Conservation (phyloP, 805 yeast species). For the Starmerella kuoi region DNA sequence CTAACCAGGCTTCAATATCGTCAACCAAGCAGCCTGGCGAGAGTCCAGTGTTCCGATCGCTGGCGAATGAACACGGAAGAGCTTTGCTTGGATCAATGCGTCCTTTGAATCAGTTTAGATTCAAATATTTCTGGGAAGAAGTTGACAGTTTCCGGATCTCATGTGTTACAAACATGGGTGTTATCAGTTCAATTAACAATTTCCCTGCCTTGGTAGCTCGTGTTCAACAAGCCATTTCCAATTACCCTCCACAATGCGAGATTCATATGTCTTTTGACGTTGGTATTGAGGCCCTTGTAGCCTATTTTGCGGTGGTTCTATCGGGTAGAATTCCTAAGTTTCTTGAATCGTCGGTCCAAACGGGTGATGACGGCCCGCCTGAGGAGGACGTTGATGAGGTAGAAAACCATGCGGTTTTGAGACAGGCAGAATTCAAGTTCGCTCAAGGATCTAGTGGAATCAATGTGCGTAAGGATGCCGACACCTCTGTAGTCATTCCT, state of each 20-base stretch:
- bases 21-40: slow-evolving; percentile 54
- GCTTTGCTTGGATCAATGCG: slow-evolving; percentile 16
- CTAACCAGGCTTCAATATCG: slow-evolving; percentile 51
- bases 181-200: slow-evolving; percentile 1
- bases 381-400: not conserved
- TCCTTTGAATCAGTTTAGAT: slow-evolving; percentile 43
- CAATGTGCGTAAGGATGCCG: slow-evolving; percentile 5
- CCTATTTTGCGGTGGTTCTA: slow-evolving; percentile 20
- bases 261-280: slow-evolving; percentile 11
- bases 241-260: slow-evolving; percentile 5
- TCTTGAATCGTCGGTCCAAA: not conserved
- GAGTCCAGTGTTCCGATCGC: slow-evolving; percentile 65
- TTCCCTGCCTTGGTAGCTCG: slow-evolving; percentile 10
- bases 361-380: not conserved
- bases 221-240: slow-evolving; percentile 7
- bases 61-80: slow-evolving; percentile 55
- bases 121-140: slow-evolving; percentile 44
- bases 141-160: slow-evolving; percentile 12
- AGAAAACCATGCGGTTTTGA: not conserved
- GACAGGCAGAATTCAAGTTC: slow-evolving; percentile 9
- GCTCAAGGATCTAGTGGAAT: slow-evolving; percentile 12
- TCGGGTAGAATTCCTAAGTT: slow-evolving; percentile 10
- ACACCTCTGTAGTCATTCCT: slow-evolving; percentile 8
- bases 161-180: slow-evolving; percentile 7
- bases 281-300: slow-evolving; percentile 16